phyloP scores from a whole-genome alignment of 2,329 filamentous ascomycete genomes.

The Pseudovirgaria hyperparasitica region DNA sequence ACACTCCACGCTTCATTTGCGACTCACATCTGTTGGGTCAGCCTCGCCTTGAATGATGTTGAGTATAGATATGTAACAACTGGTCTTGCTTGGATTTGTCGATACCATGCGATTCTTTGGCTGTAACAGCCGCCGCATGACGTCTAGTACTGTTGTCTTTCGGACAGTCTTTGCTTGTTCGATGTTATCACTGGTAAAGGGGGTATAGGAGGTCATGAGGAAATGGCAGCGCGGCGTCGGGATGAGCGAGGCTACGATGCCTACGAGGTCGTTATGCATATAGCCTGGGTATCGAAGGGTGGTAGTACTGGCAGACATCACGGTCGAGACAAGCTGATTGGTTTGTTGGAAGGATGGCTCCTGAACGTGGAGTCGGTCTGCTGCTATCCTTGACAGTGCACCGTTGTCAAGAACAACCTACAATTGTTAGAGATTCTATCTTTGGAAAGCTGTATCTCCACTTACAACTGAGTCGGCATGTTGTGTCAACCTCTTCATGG shows the following conservation, averaged over 20 bases:
- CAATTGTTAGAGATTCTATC: constrained; percentile 10
- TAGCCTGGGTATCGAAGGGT: constrained; percentile 95
- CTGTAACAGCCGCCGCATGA: constrained; percentile 89
- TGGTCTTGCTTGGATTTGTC: constrained; percentile 87
- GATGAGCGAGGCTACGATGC: constrained; percentile 90
- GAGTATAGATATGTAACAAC: constrained; percentile 96
- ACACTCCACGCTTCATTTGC: neutral
- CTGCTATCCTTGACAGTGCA: constrained; percentile 83
- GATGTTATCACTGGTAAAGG: constrained; percentile 91
- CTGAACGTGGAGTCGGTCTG: constrained; percentile 86
- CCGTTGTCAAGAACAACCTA: constrained; percentile 87
- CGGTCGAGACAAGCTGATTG: constrained; percentile 89
- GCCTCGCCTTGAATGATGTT: constrained; percentile 99
- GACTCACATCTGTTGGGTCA: constrained; percentile 72
- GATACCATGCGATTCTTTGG: constrained; percentile 99
- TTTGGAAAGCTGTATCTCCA: constrained; percentile 3
- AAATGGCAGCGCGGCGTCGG: constrained; percentile 96
- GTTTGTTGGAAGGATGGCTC: constrained; percentile 95
- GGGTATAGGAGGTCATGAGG: constrained; percentile 95
- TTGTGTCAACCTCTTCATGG: constrained; percentile 81
- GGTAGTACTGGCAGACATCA: constrained; percentile 97
- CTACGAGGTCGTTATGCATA: constrained; percentile 98
- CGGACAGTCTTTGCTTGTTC: constrained; percentile 95
- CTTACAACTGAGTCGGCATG: constrained; percentile 87
- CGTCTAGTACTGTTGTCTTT: constrained; percentile 94